Evolutionary conservation across 192 early-diverging fungal species (phyloP), one percentile per base, ranked within the genome.

Genomic region (Backusella parvicylindrica): DNA sequence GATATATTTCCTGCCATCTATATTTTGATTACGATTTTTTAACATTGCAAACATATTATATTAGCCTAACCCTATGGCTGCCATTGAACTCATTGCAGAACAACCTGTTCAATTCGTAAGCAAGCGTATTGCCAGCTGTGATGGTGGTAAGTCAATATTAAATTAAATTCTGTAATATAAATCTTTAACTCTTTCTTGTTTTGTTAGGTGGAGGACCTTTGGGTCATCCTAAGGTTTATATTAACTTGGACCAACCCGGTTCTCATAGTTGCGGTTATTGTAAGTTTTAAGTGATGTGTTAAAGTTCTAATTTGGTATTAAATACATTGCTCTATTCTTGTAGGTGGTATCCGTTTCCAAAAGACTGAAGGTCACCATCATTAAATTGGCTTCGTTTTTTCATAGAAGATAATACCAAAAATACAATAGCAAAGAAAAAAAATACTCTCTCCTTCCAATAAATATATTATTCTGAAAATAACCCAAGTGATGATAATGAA

Each of bases 161-260:
- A 70, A 13, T 21, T 32, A 18, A 32, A 16, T 75, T 26, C 0
- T 41, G 15, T 53, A 33, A 5, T 37, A 36, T 16, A 36, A 31
- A 8, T 23, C 3, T 67, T 67, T 21, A 18, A 47, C 35, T 71
- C 7, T 71, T 43, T 77, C 78, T 50, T 60, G 13, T 31, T 33
- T 77, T 72, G 15, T 65, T 68, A 92, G 91, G 88, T 64, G 96
- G 91, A 63, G 97, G 96, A 73, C 81, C 95, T 43, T 86, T 98
- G 35, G 97, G 97, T 36, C 97, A 98, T 77, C 97, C 97, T 26
- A 93, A 92, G 77, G 93, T 98, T 28, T 98, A 92, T 85, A 94
- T 98, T 78, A 97, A 97, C 83, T 88, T 98, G 79, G 89, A 92
- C 75, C 82, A 83, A 26, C 71, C 87, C 53, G 89, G 90, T 68